phyloP scores from a whole-genome alignment of 768 basidiomycete genomes.

The Gloeopeniophorella convolvens region DNA sequence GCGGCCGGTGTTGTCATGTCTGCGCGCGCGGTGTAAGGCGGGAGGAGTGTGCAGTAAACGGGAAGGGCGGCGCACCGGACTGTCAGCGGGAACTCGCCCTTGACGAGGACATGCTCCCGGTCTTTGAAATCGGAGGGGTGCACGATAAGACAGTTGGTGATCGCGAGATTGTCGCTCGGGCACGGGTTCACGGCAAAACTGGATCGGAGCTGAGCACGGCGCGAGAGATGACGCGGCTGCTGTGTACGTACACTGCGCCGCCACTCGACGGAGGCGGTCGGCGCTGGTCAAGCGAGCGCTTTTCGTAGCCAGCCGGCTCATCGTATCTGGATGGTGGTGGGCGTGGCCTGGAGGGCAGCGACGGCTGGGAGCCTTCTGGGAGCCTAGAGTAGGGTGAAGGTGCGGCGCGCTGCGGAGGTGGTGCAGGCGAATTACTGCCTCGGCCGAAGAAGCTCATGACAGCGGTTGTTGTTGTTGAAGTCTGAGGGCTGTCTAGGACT shows the following conservation, averaged over 20 bases:
- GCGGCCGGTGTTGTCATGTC: slow-evolving; percentile 73
- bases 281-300: slow-evolving; percentile 22
- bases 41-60: neutral
- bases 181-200: slow-evolving; percentile 25
- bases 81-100: slow-evolving; percentile 64
- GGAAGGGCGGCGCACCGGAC: slow-evolving; percentile 52
- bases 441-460: slow-evolving; percentile 19
- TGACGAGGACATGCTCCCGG: slow-evolving; percentile 71
- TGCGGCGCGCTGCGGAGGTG: slow-evolving; percentile 3
- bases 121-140: slow-evolving; percentile 68
- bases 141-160: slow-evolving; percentile 78
- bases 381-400: slow-evolving; percentile 18
- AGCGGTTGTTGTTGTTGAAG: too few relatives aligned
- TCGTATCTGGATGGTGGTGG: slow-evolving; percentile 24
- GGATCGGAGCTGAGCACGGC: neutral
- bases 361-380: slow-evolving; percentile 15
- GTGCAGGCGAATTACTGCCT: neutral
- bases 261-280: slow-evolving; percentile 19
- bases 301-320: slow-evolving; percentile 27
- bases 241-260: slow-evolving; percentile 21
- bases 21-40: slow-evolving; percentile 27
- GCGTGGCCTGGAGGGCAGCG: slow-evolving; percentile 18
- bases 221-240: neutral
- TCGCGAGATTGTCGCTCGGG: slow-evolving; percentile 44
- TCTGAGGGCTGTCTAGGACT: too few relatives aligned